Evolutionary conservation across 1,284 basidiomycete species (phyloP), one percentile per base, ranked within the genome.

Genomic region (Trichosporon inkin): DNA sequence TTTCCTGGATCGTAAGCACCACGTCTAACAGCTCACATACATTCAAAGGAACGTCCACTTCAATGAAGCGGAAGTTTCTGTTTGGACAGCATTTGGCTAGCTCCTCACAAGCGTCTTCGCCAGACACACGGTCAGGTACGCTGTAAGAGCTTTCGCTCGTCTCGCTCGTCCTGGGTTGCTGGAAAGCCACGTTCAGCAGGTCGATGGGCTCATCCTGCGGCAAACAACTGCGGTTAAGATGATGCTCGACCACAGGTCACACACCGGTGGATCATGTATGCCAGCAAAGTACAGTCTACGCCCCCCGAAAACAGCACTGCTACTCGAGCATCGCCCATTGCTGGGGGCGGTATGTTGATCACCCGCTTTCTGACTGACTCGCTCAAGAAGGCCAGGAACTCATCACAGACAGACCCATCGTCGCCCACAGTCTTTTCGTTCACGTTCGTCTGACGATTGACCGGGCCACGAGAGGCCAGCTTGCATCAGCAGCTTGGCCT

Each of bases 261-360:
- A 2, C 14, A 49, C 44, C n/a, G 81, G 69, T 94, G 84, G 0
- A 91, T 88, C 0, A 98, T 79, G 64, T 85, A 87, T 0, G 93
- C 87, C 1, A 98, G 70, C 22, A 92, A 81, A 0, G 93, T 88
- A 16, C 88, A 98, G 72, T 99, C 95, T 35, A 99, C 89, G 0
- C 95, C 95, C 22, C 95, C 95, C 19, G 93, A 97, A 76, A 99
- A 99, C 5, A 99, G 82, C 7, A 99, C 81, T 3, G 89, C 92
- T 0, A 96, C 81, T 58, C 86, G 84, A 0, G 89, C 83, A 51
- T 67, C 55, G 0, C 71, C 73, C 39, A 8, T 22, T 14, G 32
- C n/a, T 44, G 38, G 67, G 1, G 64, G 36, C 0, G 81, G 79
- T 24, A 83, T 80, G 58, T 80, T 80, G 10, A 77, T 71, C 1